These are phyloP conservation scores for Calonectria honghensis DNA, from an alignment of 2,329 filamentous ascomycete species.

Conservation along the genomic window DNA sequence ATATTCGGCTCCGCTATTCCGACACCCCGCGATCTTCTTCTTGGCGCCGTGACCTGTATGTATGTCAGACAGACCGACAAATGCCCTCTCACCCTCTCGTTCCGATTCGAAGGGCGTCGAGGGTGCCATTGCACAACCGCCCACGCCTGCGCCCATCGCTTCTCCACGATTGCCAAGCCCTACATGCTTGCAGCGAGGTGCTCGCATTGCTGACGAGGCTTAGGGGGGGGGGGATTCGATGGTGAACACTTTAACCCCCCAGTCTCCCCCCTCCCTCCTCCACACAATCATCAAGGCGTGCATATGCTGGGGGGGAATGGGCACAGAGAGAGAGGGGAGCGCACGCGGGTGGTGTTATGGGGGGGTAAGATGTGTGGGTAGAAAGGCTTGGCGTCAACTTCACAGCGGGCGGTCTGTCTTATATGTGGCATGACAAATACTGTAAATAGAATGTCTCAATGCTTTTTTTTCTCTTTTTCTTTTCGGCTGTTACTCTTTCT, in stretches of 20 bases:
- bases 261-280: neutral
- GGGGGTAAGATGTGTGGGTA: slow-evolving; percentile 9
- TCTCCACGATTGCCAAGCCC: slow-evolving; percentile 13
- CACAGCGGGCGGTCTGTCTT: slow-evolving; percentile 4
- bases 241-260: neutral
- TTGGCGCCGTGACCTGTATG: slow-evolving; percentile 23
- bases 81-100: neutral
- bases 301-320: neutral
- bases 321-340: no score
- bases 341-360: neutral
- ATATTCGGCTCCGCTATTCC: slow-evolving; percentile 12
- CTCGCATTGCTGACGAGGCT: neutral
- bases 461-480: neutral
- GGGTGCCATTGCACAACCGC: slow-evolving; percentile 3
- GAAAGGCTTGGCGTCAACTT: neutral
- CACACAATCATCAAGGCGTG: neutral
- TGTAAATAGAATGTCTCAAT: neutral
- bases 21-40: slow-evolving; percentile 13
- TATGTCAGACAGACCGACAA: slow-evolving; percentile 30
- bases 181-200: neutral
- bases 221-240: neutral
- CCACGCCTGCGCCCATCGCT: neutral
- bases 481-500: neutral
- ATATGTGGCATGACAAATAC: slow-evolving; percentile 19
- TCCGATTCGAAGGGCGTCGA: neutral